Evolutionary conservation across 768 basidiomycete species (phyloP), one percentile per base, ranked within the genome.

Genomic region (Naganishia vaughanmartiniae): DNA sequence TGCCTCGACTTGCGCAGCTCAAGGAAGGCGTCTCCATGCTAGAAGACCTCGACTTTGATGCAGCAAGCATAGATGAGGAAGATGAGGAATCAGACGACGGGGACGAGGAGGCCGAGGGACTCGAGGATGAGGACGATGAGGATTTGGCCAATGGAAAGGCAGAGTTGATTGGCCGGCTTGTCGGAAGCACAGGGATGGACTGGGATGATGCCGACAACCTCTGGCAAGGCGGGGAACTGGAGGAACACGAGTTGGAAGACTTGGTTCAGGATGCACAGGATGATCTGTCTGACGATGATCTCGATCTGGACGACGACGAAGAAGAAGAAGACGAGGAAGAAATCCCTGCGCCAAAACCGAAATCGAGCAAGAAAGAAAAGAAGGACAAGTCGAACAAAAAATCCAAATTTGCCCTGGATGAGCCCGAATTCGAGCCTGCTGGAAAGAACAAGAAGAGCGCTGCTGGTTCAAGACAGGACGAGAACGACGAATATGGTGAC

Each of bases 11-110:
- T 3, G 84, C 95, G 34, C 85, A 87, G 17, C 86, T 97, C 55
- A 95, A 95, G 81, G 88, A 92, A 78, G 87, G 88, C 0, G 84
- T 98, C 21, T 80, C 85, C 31, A 90, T 87, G 15, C 85, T 98
- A 60, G 93, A 96, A 81, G 89, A 88, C 57, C 85, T 95, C n/a
- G 89, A 90, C 79, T 88, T 95, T 71, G 81, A 79, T 45, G 81
- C 80, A 12, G 82, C 72, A 17, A 76, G 74, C 21, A 76, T 73
- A 2, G 74, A 76, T 5, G 78, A 76, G 45, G 74, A 72, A 57
- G 84, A 84, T 19, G 74, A 68, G 51, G 85, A 84, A n/a, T n/a
- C n/a, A 14, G 85, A 86, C 21, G 81, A 82, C 10, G 84, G 83
- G 45, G 79, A 76, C 26, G 77, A 76, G 21, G 70, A 57, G 56